Evolutionary conservation across 2,329 filamentous ascomycete genomes (phyloP), one percentile per base, ranked within the genome.

Genomic region (Colletotrichum acutatum): DNA sequence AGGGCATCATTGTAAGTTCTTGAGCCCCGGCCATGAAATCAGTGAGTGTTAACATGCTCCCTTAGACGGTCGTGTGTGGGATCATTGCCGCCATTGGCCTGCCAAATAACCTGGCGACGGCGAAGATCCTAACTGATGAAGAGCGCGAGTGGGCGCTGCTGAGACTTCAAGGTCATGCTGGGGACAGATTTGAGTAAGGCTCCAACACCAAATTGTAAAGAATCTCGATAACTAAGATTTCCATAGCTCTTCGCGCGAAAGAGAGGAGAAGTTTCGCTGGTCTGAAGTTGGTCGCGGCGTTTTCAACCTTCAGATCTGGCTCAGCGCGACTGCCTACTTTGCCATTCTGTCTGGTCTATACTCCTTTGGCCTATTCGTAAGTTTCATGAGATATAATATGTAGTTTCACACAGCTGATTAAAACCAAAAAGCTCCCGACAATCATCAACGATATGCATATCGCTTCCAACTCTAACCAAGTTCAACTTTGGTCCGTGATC

Each of bases 401-500:
- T 30, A 26, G 46, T 70, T 49, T 56, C 8, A 37, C 6, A 56
- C 26, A 56, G 16, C 16, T 54, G 12, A 19, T 16, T 26, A 24
- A 42, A 16, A 1, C 2, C 54, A 62, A 24, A 62, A 8, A 89
- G 88, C 82, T 93, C 0, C 91, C 91, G 0, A 92, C 90, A 0
- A 93, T 93, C 74, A 90, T 93, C 77, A 83, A 88, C 73, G 86
- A 86, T n/a, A 80, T 90, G 19, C 81, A 84, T 3, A 87, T 88
- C 59, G 87, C 87, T 1, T 85, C 85, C 71, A 86, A 88, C 30
- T 82, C 89, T 12, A 89, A 91, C 77, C 80, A 90, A 76, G 86
- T 88, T 0, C 90, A 92, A 75, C 84, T 92, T 7, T 91, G 89
- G 89, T 89, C 89, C 1, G 90, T 92, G 19, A 90, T 91, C 49